Evolutionary conservation across 768 basidiomycete species (phyloP).

Genomic region (Lentinula sp.): DNA sequence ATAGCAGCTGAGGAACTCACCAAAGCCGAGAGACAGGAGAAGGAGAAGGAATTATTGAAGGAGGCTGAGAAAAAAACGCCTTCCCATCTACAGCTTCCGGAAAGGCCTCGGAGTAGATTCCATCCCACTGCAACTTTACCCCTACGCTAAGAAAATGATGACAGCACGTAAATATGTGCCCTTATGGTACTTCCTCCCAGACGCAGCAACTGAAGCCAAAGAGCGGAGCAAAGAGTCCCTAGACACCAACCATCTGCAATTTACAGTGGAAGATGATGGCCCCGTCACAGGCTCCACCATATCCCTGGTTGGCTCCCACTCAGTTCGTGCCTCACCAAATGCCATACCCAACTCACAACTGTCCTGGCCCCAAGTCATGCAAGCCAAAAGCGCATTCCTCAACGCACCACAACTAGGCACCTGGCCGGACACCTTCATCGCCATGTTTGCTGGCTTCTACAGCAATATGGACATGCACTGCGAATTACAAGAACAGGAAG

Average conservation of each 20-base stretch:
- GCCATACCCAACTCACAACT: neutral
- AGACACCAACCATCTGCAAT: neutral
- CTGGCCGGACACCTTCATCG: neutral
- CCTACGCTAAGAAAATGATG: conserved; percentile 1
- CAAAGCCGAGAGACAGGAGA: too few species aligned
- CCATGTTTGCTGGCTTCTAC: conserved; percentile 3
- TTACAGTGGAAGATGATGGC: neutral
- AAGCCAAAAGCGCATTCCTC: neutral
- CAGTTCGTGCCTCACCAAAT: neutral
- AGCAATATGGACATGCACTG: conserved; percentile 6
- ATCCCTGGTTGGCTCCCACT: neutral
- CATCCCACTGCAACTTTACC: neutral
- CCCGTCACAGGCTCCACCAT: neutral
- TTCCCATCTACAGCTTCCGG: neutral
- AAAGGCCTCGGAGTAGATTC: neutral
- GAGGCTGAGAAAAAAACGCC: too few species aligned
- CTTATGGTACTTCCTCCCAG: conserved; percentile 3
- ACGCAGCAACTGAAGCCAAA: neutral
- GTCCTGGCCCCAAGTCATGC: conserved; percentile 1
- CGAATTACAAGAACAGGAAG: neutral
- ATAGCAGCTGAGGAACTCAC: too few species aligned
- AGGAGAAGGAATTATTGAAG: too few species aligned
- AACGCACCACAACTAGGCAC: neutral
- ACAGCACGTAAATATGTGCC: neutral
- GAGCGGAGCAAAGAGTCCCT: neutral